These are phyloP conservation scores for Pythium phragmitis DNA, from an alignment of 352 stramenopile species.

Conservation along the genomic window DNA sequence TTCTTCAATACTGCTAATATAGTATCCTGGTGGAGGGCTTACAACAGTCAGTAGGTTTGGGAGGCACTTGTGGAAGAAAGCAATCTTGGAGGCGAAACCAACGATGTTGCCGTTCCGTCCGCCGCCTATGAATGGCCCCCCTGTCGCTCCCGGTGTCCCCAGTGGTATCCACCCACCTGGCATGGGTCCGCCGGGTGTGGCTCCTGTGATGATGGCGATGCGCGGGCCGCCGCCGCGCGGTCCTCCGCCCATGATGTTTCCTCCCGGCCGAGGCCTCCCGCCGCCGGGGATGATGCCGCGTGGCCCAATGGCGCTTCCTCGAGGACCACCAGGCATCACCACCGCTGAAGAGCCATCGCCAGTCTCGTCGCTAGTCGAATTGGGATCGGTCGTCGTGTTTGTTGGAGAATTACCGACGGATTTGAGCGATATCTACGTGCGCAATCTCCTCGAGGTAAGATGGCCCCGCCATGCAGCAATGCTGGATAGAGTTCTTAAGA, in stretches of 20 bases:
- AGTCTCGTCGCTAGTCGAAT: constrained; percentile 22
- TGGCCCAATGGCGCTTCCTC: not conserved
- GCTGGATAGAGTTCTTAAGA: too few relatives aligned
- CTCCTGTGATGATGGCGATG: constrained; percentile 13
- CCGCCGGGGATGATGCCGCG: constrained; percentile 1
- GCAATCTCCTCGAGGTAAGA: constrained; percentile 49
- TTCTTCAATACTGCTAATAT: not conserved
- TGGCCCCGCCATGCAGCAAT: not conserved
- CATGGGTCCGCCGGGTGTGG: constrained; percentile 5
- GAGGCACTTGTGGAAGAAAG: not conserved
- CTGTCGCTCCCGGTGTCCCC: not conserved
- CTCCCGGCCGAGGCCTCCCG: constrained; percentile 1
- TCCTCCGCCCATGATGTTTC: constrained; percentile 9
- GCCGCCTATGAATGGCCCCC: not conserved
- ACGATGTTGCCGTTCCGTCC: constrained; percentile 25
- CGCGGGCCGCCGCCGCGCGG: constrained; percentile 16
- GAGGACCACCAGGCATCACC: constrained; percentile 13
- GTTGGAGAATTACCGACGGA: constrained; percentile 52
- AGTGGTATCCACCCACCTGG: not conserved
- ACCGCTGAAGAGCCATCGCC: constrained; percentile 6
- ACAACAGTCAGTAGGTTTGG: constrained; percentile 9
- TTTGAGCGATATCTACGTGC: constrained; percentile 54
- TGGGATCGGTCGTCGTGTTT: constrained; percentile 43
- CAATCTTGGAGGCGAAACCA: not conserved
- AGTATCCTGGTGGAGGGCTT: not conserved